phyloP scores from a whole-genome alignment of 495 filamentous ascomycete species.

The Pseudoneurospora amorphoporcata region DNA sequence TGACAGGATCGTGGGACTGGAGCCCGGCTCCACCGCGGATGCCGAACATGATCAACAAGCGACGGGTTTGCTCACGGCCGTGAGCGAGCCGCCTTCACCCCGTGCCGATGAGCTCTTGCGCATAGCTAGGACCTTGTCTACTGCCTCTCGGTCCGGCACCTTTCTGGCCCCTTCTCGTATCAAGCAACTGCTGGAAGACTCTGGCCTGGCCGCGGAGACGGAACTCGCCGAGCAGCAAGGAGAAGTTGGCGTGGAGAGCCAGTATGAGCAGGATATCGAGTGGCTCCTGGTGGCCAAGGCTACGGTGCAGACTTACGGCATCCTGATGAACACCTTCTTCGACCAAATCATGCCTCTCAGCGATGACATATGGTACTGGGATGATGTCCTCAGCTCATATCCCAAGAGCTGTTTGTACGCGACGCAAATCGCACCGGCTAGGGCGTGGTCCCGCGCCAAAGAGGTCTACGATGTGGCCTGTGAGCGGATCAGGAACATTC shows the following conservation, averaged over 20 bases:
- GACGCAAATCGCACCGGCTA: constrained; percentile 67
- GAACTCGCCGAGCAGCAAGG: constrained; percentile 7
- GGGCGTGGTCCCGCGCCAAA: constrained; percentile 55
- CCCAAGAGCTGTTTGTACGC: constrained; percentile 65
- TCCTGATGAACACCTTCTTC: constrained; percentile 60
- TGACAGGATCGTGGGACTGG: constrained; percentile 49
- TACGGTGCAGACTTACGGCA: constrained; percentile 71
- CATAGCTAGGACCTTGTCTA: constrained; percentile 58
- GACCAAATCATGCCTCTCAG: constrained; percentile 70
- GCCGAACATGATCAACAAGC: constrained; percentile 1
- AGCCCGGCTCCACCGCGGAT: constrained; percentile 15
- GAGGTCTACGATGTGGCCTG: constrained; percentile 52
- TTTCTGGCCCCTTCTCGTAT: constrained; percentile 45
- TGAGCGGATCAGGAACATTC: constrained; percentile 24
- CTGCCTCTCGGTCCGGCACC: constrained; percentile 46
- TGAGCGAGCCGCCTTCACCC: constrained; percentile 21
- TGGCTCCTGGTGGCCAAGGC: constrained; percentile 86
- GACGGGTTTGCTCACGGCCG: constrained; percentile 2
- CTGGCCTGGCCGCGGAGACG: constrained; percentile 26
- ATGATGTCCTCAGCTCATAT: constrained; percentile 65
- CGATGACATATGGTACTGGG: constrained; percentile 89
- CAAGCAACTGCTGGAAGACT: constrained; percentile 47
- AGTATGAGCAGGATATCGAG: constrained; percentile 63
- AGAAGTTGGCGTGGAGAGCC: constrained; percentile 18
- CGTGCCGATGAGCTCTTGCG: constrained; percentile 45